Evolutionary conservation across 768 basidiomycete genomes (phyloP).

Genomic region (Lyophyllum atratum): DNA sequence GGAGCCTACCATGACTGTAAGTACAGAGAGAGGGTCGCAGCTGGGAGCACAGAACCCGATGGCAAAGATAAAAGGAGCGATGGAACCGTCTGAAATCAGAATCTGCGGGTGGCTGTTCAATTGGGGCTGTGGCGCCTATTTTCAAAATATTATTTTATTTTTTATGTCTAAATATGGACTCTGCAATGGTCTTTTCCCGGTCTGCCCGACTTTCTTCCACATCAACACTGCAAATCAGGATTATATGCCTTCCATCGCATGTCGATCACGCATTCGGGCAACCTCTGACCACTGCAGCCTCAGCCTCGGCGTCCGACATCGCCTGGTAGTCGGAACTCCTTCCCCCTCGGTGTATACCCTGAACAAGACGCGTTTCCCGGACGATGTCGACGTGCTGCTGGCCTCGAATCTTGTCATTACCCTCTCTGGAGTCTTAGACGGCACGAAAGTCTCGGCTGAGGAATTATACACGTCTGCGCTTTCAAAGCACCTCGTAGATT

Average conservation of each 20-base stretch:
- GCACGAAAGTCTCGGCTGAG: constrained; percentile 35
- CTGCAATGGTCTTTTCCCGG: background rate
- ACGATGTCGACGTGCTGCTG: constrained; percentile 49
- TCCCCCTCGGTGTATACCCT: constrained; percentile 28
- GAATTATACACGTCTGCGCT: constrained; percentile 53
- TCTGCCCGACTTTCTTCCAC: background rate
- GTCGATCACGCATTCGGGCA: constrained; percentile 42
- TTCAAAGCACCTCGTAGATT: constrained; percentile 47
- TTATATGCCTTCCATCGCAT: constrained; percentile 32
- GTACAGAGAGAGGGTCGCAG: constrained; percentile 17
- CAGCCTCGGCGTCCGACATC: constrained; percentile 47
- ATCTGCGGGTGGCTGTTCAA: constrained; percentile 23
- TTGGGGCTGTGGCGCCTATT: constrained; percentile 25
- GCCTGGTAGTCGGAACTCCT: constrained; percentile 33
- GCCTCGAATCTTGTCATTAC: constrained; percentile 52
- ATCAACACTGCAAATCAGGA: background rate
- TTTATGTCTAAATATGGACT: constrained; percentile 16
- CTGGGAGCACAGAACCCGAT: constrained; percentile 12
- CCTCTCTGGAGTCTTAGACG: constrained; percentile 56
- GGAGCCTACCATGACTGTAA: constrained; percentile 21
- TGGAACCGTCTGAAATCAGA: constrained; percentile 20
- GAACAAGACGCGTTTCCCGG: constrained; percentile 38
- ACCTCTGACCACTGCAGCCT: constrained; percentile 45
- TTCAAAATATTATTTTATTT: constrained; percentile 11
- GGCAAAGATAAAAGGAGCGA: constrained; percentile 8